These are phyloP conservation scores for Hansenula lynferdii DNA, from an alignment of 1,139 yeast species.

Conservation along the genomic window DNA sequence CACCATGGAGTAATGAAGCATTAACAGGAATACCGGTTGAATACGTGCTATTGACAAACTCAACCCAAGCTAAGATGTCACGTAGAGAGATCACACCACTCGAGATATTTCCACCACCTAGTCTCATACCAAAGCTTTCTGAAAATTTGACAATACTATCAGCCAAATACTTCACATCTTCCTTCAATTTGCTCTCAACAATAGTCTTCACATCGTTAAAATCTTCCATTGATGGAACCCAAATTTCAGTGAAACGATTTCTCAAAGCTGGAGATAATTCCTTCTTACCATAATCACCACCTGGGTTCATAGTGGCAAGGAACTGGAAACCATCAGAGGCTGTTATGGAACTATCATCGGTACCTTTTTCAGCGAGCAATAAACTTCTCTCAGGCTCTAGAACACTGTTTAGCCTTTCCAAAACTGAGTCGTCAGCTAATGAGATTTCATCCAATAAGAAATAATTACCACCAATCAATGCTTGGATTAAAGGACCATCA, in stretches of 20 bases:
- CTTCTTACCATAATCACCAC: constrained; percentile 98
- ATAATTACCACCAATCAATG: constrained; percentile 72
- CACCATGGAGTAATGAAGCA: constrained; percentile 73
- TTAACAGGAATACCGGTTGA: constrained; percentile 24
- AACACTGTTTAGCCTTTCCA: constrained; percentile 91
- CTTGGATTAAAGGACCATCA: constrained; percentile 91
- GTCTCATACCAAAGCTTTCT: constrained; percentile 70
- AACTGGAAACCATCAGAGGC: constrained; percentile 77
- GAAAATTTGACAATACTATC: constrained; percentile 67
- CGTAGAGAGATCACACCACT: constrained; percentile 86
- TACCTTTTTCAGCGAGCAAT: constrained; percentile 85
- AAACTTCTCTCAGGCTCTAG: constrained; percentile 89
- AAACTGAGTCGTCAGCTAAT: constrained; percentile 94
- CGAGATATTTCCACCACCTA: constrained; percentile 70
- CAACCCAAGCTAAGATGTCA: constrained; percentile 91
- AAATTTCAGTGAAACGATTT: constrained; percentile 95
- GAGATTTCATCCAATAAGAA: constrained; percentile 95
- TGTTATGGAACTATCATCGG: constrained; percentile 59
- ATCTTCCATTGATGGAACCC: constrained; percentile 98
- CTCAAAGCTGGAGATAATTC: constrained; percentile 96
- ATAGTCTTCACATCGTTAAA: constrained; percentile 77
- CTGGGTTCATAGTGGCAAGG: constrained; percentile 98
- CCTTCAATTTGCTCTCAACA: constrained; percentile 49
- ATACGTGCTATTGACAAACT: constrained; percentile 57
- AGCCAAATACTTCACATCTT: constrained; percentile 32